Evolutionary conservation across 2,329 filamentous ascomycete species (phyloP).

Genomic region (Thielaviopsis euricoi): DNA sequence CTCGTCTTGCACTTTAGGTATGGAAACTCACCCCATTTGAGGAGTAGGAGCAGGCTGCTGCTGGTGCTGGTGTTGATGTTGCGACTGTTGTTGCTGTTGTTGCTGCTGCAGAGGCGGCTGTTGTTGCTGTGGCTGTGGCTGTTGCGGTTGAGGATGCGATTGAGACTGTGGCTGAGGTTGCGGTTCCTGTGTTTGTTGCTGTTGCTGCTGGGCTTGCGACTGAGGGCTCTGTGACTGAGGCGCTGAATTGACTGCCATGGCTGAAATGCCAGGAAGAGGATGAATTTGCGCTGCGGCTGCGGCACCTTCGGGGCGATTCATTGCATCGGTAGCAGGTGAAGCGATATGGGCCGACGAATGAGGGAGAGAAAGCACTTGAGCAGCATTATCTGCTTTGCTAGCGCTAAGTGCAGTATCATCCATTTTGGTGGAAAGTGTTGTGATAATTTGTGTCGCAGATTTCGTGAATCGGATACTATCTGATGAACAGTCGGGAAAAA

Average conservation of each 20-base stretch:
- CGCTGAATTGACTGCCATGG: background rate
- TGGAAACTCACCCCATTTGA: conserved; percentile 28
- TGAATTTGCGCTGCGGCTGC: background rate
- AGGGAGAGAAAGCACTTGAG: background rate
- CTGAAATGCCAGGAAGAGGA: background rate
- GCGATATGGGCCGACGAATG: background rate
- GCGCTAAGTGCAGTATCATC: background rate
- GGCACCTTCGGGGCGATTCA: background rate
- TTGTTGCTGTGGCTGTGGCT: background rate
- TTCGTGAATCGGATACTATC: background rate
- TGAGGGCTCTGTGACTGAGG: background rate
- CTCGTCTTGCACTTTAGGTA: background rate
- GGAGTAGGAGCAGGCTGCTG: conserved; percentile 17
- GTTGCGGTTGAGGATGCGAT: background rate
- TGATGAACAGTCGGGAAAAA: background rate
- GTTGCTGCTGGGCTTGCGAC: background rate
- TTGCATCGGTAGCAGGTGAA: background rate
- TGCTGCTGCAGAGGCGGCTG: background rate
- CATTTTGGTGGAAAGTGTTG: background rate
- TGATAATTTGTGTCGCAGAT: background rate
- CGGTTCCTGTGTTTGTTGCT: background rate
- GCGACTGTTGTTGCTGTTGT: background rate
- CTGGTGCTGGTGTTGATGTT: background rate
- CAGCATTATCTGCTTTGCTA: background rate
- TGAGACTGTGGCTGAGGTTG: background rate